Evolutionary conservation across 257 asterid species (phyloP).

Genomic region (Solanum medicagineum): DNA sequence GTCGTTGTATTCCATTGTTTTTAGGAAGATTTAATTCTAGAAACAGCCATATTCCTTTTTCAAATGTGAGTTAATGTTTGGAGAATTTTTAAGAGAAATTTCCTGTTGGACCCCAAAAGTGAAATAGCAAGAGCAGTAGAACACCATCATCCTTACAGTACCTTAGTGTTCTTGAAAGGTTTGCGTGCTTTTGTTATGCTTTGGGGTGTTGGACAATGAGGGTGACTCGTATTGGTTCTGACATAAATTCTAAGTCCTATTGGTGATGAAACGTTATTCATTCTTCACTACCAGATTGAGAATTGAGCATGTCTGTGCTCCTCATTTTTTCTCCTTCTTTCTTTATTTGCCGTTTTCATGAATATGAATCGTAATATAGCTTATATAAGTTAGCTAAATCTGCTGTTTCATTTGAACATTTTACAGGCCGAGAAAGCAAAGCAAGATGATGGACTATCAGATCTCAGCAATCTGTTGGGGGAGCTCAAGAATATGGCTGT

Average conservation of each 20-base stretch:
- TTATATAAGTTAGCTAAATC: neutral
- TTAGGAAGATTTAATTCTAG: neutral
- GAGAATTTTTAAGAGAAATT: neutral
- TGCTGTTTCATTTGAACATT: neutral
- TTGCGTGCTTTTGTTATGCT: neutral
- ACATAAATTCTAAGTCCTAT: neutral
- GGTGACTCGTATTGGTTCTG: neutral
- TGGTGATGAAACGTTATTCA: neutral
- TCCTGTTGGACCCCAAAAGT: neutral
- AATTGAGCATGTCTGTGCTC: neutral
- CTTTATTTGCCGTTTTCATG: neutral
- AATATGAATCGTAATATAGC: neutral
- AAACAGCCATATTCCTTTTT: neutral
- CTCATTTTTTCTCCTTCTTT: neutral
- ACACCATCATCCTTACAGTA: neutral
- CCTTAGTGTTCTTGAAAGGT: neutral
- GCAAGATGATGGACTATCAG: conserved; percentile 37
- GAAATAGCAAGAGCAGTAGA: neutral
- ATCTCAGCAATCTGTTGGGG: conserved; percentile 27
- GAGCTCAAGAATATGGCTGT: conserved; percentile 37
- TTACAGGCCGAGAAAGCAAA: conserved; percentile 25
- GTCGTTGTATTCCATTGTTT: neutral
- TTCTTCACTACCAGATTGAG: neutral
- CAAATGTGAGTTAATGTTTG: neutral
- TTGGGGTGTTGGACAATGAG: neutral